phyloP scores from a whole-genome alignment of 441 rosid genomes.

The Croton setiger region DNA sequence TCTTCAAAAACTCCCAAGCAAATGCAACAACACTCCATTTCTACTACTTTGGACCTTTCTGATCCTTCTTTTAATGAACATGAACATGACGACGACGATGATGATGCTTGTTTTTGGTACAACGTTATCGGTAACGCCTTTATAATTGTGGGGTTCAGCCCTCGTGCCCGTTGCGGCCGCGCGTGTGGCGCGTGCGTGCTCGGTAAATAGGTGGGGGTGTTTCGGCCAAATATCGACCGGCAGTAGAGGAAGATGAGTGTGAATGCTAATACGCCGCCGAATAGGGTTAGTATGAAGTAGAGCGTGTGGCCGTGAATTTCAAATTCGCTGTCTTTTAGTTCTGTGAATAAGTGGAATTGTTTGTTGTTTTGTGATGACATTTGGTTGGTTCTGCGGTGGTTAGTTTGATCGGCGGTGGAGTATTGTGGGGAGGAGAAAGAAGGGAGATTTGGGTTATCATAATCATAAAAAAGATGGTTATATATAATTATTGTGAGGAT shows the following conservation, averaged over 20 bases:
- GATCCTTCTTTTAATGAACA: too few relatives aligned
- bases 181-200: constrained; percentile 3
- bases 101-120: constrained; percentile 17
- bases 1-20: too few relatives aligned
- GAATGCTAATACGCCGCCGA: constrained; percentile 26
- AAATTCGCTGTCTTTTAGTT: constrained; percentile 39
- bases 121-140: constrained; percentile 33
- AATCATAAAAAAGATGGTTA: too few relatives aligned
- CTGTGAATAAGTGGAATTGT: constrained; percentile 42
- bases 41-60: too few relatives aligned
- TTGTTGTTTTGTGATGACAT: constrained; percentile 25
- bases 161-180: constrained; percentile 11
- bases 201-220: not conserved
- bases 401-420: too few relatives aligned
- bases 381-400: not conserved
- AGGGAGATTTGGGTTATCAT: too few relatives aligned
- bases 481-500: too few relatives aligned
- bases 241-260: constrained; percentile 38
- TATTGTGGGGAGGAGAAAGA: too few relatives aligned
- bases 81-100: not conserved
- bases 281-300: constrained; percentile 34
- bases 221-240: constrained; percentile 40
- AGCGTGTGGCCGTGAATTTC: constrained; percentile 39
- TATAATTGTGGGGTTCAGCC: constrained; percentile 29
- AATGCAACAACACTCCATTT: too few relatives aligned